Conservation (phyloP, 805 yeast species). For the Ogataea trehalophila region DNA sequence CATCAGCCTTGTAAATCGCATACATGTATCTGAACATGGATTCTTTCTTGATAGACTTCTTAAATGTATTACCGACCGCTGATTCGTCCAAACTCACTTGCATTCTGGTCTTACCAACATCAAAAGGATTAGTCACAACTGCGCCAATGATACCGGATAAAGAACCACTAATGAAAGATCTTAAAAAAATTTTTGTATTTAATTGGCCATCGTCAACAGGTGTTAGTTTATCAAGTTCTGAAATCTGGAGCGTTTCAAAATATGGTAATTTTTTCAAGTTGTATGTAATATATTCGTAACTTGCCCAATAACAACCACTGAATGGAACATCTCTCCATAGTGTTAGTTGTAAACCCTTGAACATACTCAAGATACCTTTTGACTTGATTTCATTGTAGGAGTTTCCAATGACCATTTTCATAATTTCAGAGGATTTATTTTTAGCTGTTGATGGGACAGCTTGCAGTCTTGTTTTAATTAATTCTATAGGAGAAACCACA, state of each 20-base stretch:
- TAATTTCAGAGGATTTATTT: slow-evolving; percentile 35
- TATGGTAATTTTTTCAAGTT: slow-evolving; percentile 21
- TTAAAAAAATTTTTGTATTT: slow-evolving; percentile 40
- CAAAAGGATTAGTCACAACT: slow-evolving; percentile 86
- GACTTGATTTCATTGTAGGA: slow-evolving; percentile 38
- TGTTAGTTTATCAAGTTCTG: not conserved
- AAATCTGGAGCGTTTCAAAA: slow-evolving; percentile 21
- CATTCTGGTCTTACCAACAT: slow-evolving; percentile 91
- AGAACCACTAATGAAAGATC: slow-evolving; percentile 78
- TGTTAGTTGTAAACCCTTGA: slow-evolving; percentile 82
- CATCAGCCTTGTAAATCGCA: slow-evolving; percentile 66
- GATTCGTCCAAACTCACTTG: slow-evolving; percentile 53
- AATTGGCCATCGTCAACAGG: slow-evolving; percentile 15
- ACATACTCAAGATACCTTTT: slow-evolving; percentile 62
- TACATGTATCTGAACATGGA: slow-evolving; percentile 67
- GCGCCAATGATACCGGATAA: slow-evolving; percentile 85
- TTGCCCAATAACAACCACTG: slow-evolving; percentile 91
- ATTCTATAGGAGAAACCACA: slow-evolving; percentile 79
- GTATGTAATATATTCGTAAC: slow-evolving; percentile 54
- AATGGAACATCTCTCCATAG: slow-evolving; percentile 98
- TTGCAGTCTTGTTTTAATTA: slow-evolving; percentile 83
- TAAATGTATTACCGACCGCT: slow-evolving; percentile 8
- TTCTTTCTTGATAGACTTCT: slow-evolving; percentile 26
- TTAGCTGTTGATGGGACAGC: slow-evolving; percentile 58
- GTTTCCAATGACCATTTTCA: slow-evolving; percentile 39